Percentiles rank a stretch among this genome's conserved stretches.
Evolutionary conservation across 768 basidiomycete genomes (phyloP).

Genomic region (Tephrocybe sp.): DNA sequence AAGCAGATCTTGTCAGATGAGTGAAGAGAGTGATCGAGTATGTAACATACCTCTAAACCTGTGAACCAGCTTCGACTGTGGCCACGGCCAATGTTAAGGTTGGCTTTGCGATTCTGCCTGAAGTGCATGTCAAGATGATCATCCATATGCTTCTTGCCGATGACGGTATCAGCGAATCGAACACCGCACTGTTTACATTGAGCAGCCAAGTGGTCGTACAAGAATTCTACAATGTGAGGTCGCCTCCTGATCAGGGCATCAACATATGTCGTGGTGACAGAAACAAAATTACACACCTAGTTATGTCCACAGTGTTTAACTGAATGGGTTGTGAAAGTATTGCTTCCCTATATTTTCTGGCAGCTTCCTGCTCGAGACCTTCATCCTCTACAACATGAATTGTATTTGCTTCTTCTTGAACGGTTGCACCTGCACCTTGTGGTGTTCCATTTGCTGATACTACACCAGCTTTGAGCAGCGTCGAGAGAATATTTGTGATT

Average conservation of each 20-base stretch:
- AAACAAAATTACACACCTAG: constrained; percentile 46
- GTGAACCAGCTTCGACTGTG: constrained; percentile 91
- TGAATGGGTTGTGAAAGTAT: constrained; percentile 60
- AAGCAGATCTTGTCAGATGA: constrained; percentile 4
- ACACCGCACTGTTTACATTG: constrained; percentile 95
- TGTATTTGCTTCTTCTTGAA: constrained; percentile 33
- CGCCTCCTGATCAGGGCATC: constrained; percentile 41
- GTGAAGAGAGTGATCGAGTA: constrained; percentile 9
- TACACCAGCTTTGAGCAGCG: constrained; percentile 78
- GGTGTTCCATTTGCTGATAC: constrained; percentile 56
- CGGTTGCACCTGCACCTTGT: constrained; percentile 41
- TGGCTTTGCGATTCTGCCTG: constrained; percentile 83
- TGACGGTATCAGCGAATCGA: constrained; percentile 71
- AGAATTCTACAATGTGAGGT: constrained; percentile 57
- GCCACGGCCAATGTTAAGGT: constrained; percentile 75
- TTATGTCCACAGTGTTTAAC: constrained; percentile 66
- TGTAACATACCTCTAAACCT: constrained; percentile 64
- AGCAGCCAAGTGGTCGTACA: constrained; percentile 72
- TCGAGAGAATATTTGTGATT: constrained; percentile 60
- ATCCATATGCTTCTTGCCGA: constrained; percentile 76
- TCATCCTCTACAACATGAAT: constrained; percentile 22
- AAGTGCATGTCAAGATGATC: constrained; percentile 97
- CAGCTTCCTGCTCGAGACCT: constrained; percentile 44
- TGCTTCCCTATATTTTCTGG: constrained; percentile 55
- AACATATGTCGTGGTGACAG: background rate